Evolutionary conservation across 129 eudicot genomes (phyloP).

Genomic region (Solidago caesia): DNA sequence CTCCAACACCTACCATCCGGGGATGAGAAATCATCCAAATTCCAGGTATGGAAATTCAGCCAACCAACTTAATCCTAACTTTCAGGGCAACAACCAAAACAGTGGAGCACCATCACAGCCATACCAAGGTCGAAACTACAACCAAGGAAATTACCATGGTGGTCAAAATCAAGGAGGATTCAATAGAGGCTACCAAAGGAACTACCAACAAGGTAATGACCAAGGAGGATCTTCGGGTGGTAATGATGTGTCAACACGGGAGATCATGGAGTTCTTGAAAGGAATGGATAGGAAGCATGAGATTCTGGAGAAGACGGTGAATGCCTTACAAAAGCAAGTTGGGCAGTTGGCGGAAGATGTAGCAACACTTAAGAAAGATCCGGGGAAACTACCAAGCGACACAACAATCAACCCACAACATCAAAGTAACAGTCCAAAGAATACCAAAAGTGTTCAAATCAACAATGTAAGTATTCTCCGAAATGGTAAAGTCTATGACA

Average conservation of each 20-base stretch:
- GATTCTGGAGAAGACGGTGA: no score
- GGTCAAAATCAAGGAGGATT: no score
- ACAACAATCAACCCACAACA: no score
- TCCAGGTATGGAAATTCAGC: neutral
- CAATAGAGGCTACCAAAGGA: no score
- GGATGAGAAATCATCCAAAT: neutral
- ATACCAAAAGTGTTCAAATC: neutral
- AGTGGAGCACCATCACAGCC: neutral
- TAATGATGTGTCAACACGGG: no score
- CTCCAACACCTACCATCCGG: neutral
- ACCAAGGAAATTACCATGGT: neutral
- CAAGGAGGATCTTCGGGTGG: no score
- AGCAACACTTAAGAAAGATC: neutral
- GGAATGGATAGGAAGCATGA: no score
- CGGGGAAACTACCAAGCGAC: no score
- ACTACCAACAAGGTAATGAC: no score
- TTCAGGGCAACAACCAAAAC: neutral
- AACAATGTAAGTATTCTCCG: no score
- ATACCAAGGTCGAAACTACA: neutral
- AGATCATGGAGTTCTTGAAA: no score
- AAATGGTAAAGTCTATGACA: no score
- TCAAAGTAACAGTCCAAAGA: neutral
- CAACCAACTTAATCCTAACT: neutral
- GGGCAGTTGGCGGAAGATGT: neutral
- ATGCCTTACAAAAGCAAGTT: neutral